Evolutionary conservation across 2,329 filamentous ascomycete species (phyloP), one percentile per base, ranked within the genome.

Genomic region (Tolypocladium capitatum): DNA sequence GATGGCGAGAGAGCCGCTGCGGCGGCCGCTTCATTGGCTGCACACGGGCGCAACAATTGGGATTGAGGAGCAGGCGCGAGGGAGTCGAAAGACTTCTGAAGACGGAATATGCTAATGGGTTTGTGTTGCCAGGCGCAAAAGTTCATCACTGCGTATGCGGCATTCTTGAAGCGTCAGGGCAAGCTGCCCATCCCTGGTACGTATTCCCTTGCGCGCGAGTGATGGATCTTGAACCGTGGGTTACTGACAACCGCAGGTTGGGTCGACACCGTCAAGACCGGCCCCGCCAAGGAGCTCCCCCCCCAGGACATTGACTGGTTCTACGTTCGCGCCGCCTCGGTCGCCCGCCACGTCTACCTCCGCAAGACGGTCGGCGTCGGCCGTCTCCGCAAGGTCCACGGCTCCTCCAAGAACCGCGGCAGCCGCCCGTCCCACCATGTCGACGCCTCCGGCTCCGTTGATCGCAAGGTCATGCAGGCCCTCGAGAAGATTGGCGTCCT

Each of bases 221-320:
- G 18, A 5, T 4, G 5, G 18, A 5, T 4, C 4, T 14, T 16
- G 18, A 32, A 4, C 45, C 27, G 18, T 30, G 8, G 11, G 20
- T 21, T 31, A 13, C 40, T 42, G 20, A 35, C 38, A 2, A 10
- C 7, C 18, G 3, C 52, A 94, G 89, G 88, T 78, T 97, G 91
- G 91, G 91, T 96, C 72, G 92, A 98, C 71, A 96, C 91, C 67
- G 92, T 97, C 77, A 98, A 98, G 86, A 96, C 91, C 62, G 91
- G 88, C 65, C 80, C 84, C 69, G 85, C 86, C 70, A 95, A 95
- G 76, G 92, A 98, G 80, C 86, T 98, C 63, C 91, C 91, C 66
- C 92, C 91, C 66, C 90, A 97, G 82, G 85, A 90, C 72, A 87
- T 90, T 69, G 92, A 98, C 81, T 98, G 92, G 92, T 94, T 82